Evolutionary conservation across 768 basidiomycete genomes (phyloP), one percentile per base, ranked within the genome.

Genomic region (Crepidotus variabilis): DNA sequence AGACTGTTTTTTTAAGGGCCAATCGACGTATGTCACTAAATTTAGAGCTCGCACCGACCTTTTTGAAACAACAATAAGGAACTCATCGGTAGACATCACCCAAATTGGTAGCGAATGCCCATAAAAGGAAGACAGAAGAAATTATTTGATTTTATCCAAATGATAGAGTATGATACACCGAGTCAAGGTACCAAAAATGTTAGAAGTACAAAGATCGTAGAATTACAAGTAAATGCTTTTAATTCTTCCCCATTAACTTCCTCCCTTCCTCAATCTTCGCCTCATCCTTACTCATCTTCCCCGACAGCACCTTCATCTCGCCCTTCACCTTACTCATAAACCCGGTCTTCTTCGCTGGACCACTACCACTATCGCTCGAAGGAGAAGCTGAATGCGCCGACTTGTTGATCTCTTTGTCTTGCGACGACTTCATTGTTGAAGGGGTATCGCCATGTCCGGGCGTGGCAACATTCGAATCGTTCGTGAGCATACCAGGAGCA

Each of bases 291-390:
- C 64, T 67, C 47, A 77, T 35, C 63, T 74, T 77, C 6, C 75
- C 75, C 1, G 66, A 65, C 24, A 77, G 54, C 0, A 75, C 61
- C 60, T 75, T 77, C 59, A 69, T 69, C 62, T 77, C 75, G 6
- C 75, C 75, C 60, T 72, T 74, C 18, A 77, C 46, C 64, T 70
- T 75, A 51, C 71, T 61, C 57, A 75, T 66, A 35, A 75, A 69
- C 22, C 59, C 66, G 16, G 63, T 59, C 49, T 65, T 71, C 48
- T 59, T 66, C 49, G 28, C 34, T 35, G 24, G 6, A 14, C 43
- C 47, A 21, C 53, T 24, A 21, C 34, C 28, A 2, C 52, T 36
- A 39, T 23, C 50, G 13, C 50, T 50, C 1, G 53, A 39, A 11
- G 47, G 52, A 10, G 35, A 43, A 2, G 48, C n/a, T 1, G 24